Conservation (phyloP, 179 eudicot genomes). For the Carnegiea gigantea region DNA sequence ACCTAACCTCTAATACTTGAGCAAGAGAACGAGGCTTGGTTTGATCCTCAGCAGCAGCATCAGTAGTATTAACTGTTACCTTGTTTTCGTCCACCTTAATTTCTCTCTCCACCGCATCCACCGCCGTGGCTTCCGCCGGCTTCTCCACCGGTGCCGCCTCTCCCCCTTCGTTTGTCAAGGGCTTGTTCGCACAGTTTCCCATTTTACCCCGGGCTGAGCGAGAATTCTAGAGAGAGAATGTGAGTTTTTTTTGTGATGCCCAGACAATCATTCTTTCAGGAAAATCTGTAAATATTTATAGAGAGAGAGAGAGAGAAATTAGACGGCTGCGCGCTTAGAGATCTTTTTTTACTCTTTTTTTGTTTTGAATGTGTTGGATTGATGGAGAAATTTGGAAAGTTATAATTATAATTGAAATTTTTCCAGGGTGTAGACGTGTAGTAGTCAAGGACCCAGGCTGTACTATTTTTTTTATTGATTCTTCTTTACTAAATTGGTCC, state of each 20-base stretch:
- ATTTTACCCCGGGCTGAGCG: neutral
- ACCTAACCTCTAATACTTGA: constrained; percentile 31
- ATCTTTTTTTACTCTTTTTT: neutral
- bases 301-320: neutral
- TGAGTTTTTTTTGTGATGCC: neutral
- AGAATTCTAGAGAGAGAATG: neutral
- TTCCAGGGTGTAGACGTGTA: constrained; percentile 17
- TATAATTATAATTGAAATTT: neutral
- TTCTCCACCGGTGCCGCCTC: constrained; percentile 31
- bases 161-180: constrained; percentile 33
- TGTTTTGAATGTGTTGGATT: neutral
- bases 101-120: constrained; percentile 8
- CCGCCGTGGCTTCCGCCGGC: neutral
- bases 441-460: constrained; percentile 28
- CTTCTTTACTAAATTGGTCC: constrained; percentile 14
- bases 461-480: constrained; percentile 1
- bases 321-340: neutral
- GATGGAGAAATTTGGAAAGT: neutral
- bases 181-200: constrained; percentile 46
- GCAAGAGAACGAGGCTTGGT: constrained; percentile 25
- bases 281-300: neutral
- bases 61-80: constrained; percentile 8
- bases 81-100: constrained; percentile 27
- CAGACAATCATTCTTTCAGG: neutral
- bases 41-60: neutral